Conservation (phyloP, 73 alveolate genomes). For the Paramecium sonneborni region DNA sequence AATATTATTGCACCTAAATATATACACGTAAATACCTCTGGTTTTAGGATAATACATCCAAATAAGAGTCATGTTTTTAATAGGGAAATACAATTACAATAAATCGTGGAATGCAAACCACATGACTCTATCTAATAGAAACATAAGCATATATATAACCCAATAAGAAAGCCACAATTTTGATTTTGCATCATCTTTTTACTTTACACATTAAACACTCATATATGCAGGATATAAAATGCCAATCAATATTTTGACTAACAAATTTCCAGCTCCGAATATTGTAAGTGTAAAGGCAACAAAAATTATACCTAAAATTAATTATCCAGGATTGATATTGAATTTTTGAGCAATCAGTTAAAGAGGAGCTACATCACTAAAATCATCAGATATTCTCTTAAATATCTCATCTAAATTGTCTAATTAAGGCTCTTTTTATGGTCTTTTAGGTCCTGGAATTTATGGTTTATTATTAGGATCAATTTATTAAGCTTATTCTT, state of each 20-base stretch:
- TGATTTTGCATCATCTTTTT: neutral
- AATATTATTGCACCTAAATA: constrained; percentile 41
- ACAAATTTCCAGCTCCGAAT: constrained; percentile 41
- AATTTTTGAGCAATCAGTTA: neutral
- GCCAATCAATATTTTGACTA: constrained; percentile 44
- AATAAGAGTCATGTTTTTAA: constrained; percentile 16
- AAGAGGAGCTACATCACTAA: constrained; percentile 28
- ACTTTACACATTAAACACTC: constrained; percentile 10
- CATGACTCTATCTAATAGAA: constrained; percentile 21
- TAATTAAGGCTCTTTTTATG: neutral
- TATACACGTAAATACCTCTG: constrained; percentile 18
- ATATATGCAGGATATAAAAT: constrained; percentile 47
- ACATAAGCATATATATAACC: neutral
- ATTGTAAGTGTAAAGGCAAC: constrained; percentile 35
- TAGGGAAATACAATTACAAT: neutral
- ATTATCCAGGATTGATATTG: constrained; percentile 25
- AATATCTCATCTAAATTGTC: constrained; percentile 20
- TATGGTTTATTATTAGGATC: neutral
- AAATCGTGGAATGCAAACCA: constrained; percentile 43
- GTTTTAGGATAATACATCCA: constrained; percentile 58
- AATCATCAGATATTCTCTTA: constrained; percentile 28
- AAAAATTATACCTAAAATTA: constrained; percentile 14
- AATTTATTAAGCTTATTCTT: neutral
- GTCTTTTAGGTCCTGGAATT: neutral
- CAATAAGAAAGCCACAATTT: constrained; percentile 48